Base-by-base conservation (phyloP, 2,329 filamentous ascomycete genomes). In the Coniochaeta ligniaria region DNA sequence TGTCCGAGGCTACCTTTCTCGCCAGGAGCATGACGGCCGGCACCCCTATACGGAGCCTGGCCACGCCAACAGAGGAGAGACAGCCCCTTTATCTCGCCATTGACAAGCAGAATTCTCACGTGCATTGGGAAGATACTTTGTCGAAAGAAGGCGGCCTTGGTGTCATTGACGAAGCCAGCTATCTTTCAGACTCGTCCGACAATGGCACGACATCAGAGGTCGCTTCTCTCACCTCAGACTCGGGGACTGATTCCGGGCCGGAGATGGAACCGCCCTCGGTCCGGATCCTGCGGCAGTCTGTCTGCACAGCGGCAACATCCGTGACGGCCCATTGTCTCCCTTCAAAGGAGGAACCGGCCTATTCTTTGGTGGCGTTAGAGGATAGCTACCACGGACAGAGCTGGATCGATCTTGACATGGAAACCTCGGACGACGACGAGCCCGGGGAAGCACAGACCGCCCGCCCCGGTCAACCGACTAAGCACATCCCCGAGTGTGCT, bases 1-100 rank as follows among this genome's bases (percentile, higher is more conserved):
- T 74, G 24, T 83, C 80, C 20, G 73, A 73, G 58, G 71, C 74
- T 11, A 67, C 82, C 28, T 85, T 84, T 60, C 71, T 71, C 28
- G 75, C 80, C 16, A 81, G 73, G 66, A 79, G 78, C 61, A 79
- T 84, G 76, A 82, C 82, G 6, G 77, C 81, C 24, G 82, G 82
- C 9, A 66, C 73, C 9, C 82, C 83, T 0, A 69, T 71, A 12
- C 70, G 69, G 38, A 67, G 70, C 3, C 67, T 80, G 17, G 72
- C 73, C 6, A 68, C 67, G 24, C 47, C 35, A 36, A 36, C n/a
- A n/a, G n/a, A n/a, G n/a, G n/a, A 52, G 45, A 24, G 20, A 12
- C 22, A 31, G 26, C 47, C 33, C 17, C 36, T 38, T 57, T 43
- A 38, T 43, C 7, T 28, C 20, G 4, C 24, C 26, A 52, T 31